Percentiles rank a stretch among this genome's conserved stretches.
These are phyloP conservation scores for Pythium aquatile DNA, from an alignment of 352 stramenopile genomes.

Conservation along the genomic window DNA sequence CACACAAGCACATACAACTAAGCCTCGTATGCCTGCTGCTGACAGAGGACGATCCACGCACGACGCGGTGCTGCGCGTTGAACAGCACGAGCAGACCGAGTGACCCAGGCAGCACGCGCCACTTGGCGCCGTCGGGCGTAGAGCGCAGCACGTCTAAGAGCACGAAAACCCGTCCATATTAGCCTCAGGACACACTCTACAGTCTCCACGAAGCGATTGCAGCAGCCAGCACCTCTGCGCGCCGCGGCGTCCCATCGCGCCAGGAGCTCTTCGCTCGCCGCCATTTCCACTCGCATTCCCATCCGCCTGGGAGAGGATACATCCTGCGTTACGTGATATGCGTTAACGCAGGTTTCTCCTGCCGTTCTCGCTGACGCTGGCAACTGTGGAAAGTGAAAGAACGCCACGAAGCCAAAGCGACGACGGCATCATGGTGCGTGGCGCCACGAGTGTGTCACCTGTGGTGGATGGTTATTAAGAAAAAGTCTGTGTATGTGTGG, in stretches of 20 bases:
- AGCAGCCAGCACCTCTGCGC: background rate
- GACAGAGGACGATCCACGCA: background rate
- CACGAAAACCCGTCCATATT: background rate
- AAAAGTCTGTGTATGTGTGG: constrained; percentile 2
- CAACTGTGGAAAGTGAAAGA: constrained; percentile 22
- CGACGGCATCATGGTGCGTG: constrained; percentile 19
- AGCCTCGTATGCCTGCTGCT: no score
- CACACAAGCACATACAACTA: background rate
- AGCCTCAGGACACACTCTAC: background rate
- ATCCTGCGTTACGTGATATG: constrained; percentile 18
- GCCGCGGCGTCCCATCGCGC: constrained; percentile 21
- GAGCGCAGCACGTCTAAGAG: constrained; percentile 21
- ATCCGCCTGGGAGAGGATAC: background rate
- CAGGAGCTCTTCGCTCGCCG: constrained; percentile 1
- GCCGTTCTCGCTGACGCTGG: constrained; percentile 1
- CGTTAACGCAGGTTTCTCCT: constrained; percentile 1
- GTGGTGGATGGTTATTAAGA: background rate
- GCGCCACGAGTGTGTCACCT: background rate
- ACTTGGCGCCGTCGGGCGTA: background rate
- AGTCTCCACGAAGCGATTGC: background rate
- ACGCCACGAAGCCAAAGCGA: background rate
- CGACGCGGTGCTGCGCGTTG: constrained; percentile 23
- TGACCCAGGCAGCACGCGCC: constrained; percentile 11
- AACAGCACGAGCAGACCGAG: constrained; percentile 21
- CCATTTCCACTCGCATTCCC: background rate